A percentile compares a stretch with the other conserved stretches of the same genome.
These are phyloP conservation scores for Penicillium dipodomyicola DNA, from an alignment of 495 filamentous ascomycete species.

Conservation along the genomic window DNA sequence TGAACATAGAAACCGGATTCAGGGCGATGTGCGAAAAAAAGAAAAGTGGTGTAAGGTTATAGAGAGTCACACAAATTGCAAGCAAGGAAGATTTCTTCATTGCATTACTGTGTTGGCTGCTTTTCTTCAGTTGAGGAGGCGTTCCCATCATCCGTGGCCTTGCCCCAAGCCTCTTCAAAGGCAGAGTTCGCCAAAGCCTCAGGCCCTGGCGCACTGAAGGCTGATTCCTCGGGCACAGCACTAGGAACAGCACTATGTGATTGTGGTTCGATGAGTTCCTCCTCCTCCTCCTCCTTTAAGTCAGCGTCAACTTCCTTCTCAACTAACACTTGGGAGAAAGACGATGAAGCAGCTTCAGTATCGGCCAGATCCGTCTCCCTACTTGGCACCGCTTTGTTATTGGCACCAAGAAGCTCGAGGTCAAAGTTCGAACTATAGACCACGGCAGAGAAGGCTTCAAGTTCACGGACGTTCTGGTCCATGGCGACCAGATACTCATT, in stretches of 20 bases:
- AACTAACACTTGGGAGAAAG: slow-evolving; percentile 27
- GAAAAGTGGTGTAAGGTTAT: not conserved
- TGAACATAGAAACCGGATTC: slow-evolving; percentile 23
- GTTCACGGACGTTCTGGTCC: slow-evolving; percentile 71
- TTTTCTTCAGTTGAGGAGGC: not conserved
- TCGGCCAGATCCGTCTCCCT: slow-evolving; percentile 15
- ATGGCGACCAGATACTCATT: slow-evolving; percentile 88
- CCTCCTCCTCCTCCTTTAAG: slow-evolving; percentile 1
- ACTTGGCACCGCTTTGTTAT: slow-evolving; percentile 12
- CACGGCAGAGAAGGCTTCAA: slow-evolving; percentile 93
- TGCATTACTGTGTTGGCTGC: slow-evolving; percentile 5
- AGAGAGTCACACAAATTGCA: slow-evolving; percentile 1
- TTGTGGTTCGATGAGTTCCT: not conserved
- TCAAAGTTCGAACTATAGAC: slow-evolving; percentile 94
- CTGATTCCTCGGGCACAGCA: not conserved
- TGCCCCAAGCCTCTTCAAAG: slow-evolving; percentile 47
- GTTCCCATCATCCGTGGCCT: slow-evolving; percentile 35
- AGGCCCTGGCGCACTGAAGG: not conserved
- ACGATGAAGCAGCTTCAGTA: slow-evolving; percentile 21
- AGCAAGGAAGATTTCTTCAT: not conserved
- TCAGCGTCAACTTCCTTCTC: slow-evolving; percentile 20
- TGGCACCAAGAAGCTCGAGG: slow-evolving; percentile 51
- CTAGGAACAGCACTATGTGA: not conserved
- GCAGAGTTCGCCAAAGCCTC: slow-evolving; percentile 26
- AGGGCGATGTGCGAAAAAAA: slow-evolving; percentile 1